Conservation (phyloP, 2,329 filamentous ascomycete species). For the Colletotrichum chrysophilum region DNA sequence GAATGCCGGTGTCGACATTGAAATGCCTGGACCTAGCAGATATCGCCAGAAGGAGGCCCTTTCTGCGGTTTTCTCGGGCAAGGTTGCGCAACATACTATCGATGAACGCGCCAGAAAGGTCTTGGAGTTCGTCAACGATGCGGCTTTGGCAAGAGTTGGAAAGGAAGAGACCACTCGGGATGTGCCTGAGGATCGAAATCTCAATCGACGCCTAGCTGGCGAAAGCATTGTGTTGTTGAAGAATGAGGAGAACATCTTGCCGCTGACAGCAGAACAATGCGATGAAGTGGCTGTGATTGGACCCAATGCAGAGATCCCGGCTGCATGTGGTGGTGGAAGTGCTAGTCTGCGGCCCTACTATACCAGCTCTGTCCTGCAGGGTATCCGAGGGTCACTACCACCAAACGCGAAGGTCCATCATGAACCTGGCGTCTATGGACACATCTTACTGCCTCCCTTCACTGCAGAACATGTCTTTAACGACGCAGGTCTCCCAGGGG, state of each 20-base stretch:
- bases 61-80: slow-evolving; percentile 59
- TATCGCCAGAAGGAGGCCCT: slow-evolving; percentile 54
- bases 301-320: slow-evolving; percentile 60
- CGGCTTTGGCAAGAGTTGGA: slow-evolving; percentile 55
- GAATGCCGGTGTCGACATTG: slow-evolving; percentile 62
- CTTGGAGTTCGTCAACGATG: slow-evolving; percentile 62
- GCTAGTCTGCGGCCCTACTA: slow-evolving; percentile 68
- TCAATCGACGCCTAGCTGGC: slow-evolving; percentile 69
- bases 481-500: slow-evolving; percentile 59
- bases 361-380: slow-evolving; percentile 74
- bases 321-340: slow-evolving; percentile 69
- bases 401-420: slow-evolving; percentile 50
- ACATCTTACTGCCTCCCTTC: slow-evolving; percentile 66
- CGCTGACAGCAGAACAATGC: slow-evolving; percentile 59
- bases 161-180: slow-evolving; percentile 61
- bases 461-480: slow-evolving; percentile 53
- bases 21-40: slow-evolving; percentile 63
- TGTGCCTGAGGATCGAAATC: slow-evolving; percentile 64
- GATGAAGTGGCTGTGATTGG: slow-evolving; percentile 56
- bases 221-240: slow-evolving; percentile 77
- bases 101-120: slow-evolving; percentile 62
- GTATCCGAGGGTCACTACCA: slow-evolving; percentile 61
- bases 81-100: slow-evolving; percentile 57
- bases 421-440: slow-evolving; percentile 63
- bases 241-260: slow-evolving; percentile 69